Evolutionary conservation across 1,284 basidiomycete species (phyloP).

Genomic region (Cutaneotrichosporon mucoides): DNA sequence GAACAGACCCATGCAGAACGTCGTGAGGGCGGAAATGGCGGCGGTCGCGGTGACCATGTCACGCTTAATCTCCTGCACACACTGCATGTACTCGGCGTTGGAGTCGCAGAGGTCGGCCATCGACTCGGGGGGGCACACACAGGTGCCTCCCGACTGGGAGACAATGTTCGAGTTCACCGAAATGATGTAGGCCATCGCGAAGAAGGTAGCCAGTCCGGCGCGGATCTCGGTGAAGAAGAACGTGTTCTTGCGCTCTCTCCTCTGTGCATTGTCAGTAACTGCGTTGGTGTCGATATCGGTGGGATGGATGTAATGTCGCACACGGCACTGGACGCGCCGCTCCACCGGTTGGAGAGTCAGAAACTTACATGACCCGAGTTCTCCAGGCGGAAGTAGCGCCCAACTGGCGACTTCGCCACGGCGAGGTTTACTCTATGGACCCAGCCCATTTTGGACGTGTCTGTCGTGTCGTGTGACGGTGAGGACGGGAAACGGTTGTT

Average conservation of each 20-base stretch:
- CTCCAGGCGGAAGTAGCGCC: conserved; percentile 78
- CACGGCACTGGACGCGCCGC: no score
- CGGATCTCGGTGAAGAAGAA: conserved; percentile 76
- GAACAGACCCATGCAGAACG: conserved; percentile 47
- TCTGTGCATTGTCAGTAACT: conserved; percentile 16
- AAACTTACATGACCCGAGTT: conserved; percentile 62
- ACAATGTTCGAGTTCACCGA: conserved; percentile 59
- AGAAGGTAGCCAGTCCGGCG: conserved; percentile 77
- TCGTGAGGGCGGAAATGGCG: conserved; percentile 68
- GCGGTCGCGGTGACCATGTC: conserved; percentile 63
- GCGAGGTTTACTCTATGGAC: conserved; percentile 39
- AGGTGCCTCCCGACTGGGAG: conserved; percentile 72
- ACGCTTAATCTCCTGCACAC: conserved; percentile 62
- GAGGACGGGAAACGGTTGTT: background rate
- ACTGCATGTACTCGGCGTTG: conserved; percentile 63
- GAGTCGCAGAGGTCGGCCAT: conserved; percentile 48
- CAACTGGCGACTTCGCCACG: conserved; percentile 66
- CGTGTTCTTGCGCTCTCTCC: conserved; percentile 67
- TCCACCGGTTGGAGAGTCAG: background rate
- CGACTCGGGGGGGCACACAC: conserved; percentile 58
- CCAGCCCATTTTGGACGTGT: conserved; percentile 3
- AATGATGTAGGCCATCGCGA: conserved; percentile 51
- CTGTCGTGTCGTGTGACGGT: no score
- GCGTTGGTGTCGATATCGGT: no score
- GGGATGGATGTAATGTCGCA: no score